Evolutionary conservation across 2,329 filamentous ascomycete species (phyloP).

Genomic region (Scedosporium aurantiacum): DNA sequence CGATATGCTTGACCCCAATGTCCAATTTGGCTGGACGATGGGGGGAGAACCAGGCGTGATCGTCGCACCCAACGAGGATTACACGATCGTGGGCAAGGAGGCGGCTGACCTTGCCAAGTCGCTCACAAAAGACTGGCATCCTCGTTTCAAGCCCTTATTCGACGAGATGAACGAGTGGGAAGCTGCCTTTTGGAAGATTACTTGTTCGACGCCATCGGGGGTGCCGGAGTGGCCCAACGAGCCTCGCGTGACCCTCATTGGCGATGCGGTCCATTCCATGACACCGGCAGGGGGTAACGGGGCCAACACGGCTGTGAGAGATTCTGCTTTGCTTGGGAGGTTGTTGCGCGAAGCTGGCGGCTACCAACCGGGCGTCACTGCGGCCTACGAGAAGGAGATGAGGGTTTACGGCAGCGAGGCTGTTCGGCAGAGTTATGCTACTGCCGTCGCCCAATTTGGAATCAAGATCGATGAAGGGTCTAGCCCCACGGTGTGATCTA

Average conservation of each 20-base stretch:
- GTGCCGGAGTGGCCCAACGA: constrained; percentile 51
- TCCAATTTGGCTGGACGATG: constrained; percentile 56
- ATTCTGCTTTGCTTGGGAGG: constrained; percentile 42
- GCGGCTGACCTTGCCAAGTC: constrained; percentile 48
- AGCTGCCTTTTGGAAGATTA: constrained; percentile 57
- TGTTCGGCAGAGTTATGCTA: constrained; percentile 41
- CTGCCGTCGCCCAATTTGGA: constrained; percentile 32
- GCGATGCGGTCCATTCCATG: constrained; percentile 48
- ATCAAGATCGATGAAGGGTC: constrained; percentile 33
- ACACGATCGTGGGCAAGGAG: constrained; percentile 41
- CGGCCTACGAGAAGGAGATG: constrained; percentile 52
- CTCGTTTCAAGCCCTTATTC: constrained; percentile 43
- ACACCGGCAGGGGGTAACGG: constrained; percentile 45
- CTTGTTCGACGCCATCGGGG: constrained; percentile 46
- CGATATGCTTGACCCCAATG: constrained; percentile 45
- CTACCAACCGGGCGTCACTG: constrained; percentile 39
- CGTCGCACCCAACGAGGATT: constrained; percentile 46
- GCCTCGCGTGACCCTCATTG: constrained; percentile 45
- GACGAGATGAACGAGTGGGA: constrained; percentile 45
- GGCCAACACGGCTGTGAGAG: constrained; percentile 44
- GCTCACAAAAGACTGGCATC: constrained; percentile 44
- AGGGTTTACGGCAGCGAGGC: constrained; percentile 46
- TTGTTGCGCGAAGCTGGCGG: constrained; percentile 42
- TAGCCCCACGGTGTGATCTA: neutral
- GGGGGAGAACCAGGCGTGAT: constrained; percentile 46